Base-by-base conservation (phyloP, 495 filamentous ascomycete genomes). In the Astrocystis sublimbata region DNA sequence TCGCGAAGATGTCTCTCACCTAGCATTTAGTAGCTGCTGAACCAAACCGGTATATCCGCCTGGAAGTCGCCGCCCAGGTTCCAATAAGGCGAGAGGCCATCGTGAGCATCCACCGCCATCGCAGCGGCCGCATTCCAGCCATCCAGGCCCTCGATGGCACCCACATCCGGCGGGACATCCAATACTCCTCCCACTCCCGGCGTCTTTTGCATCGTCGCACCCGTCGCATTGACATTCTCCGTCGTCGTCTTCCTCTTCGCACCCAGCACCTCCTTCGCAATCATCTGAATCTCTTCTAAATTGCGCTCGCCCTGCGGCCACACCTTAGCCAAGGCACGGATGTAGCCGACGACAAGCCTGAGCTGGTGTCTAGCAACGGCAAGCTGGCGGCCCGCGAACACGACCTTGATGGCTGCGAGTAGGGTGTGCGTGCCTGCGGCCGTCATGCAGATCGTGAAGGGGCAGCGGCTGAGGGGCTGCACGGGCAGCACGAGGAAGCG, bases 371-470 rank as follows among this genome's bases (percentile, higher is more conserved):
- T 85, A 38, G 82, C 83, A 1, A 79, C 78, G 50, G 81, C 83
- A 30, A 80, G 83, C 70, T 84, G 81, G 41, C 81, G 79, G 2
- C 76, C 76, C 0, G 54, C 63, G 2, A 70, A 71, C 47, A 62
- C 78, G 80, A 35, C 85, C 73, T 63, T 84, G 75, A 74, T 73
- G 24, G 73, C 73, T 17, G 71, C 66, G 8, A 79, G 65, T 13
- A 78, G 66, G 6, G 78, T 74, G 28, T 78, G 66, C 5, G 66
- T 59, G 3, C 74, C 64, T 64, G 88, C 80, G n/a, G 83, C 84
- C 4, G 89, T 76, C 17, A 86, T 80, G 64, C 87, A 91, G 33
- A 85, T 86, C 66, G 87, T 85, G 65, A 91, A 86, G 0, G 88
- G 88, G 0, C 85, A 87, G 68, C 89, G 87, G 53, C 82, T 79